Evolutionary conservation across 768 basidiomycete genomes (phyloP).

Genomic region (Tephrocybe sp.): DNA sequence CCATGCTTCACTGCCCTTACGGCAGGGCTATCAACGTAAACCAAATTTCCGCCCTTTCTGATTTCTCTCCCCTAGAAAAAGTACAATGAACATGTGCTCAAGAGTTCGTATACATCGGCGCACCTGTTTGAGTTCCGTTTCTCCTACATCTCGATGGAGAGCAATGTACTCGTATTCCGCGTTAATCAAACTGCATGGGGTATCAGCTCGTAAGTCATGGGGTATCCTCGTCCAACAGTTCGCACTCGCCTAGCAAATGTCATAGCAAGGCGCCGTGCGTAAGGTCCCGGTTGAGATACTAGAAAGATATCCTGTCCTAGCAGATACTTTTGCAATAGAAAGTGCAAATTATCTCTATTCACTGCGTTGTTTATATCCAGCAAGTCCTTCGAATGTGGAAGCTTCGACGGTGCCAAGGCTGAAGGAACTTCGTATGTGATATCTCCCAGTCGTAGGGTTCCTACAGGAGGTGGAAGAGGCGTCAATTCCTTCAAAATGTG

Average conservation of each 20-base stretch:
- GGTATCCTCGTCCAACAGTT: no score
- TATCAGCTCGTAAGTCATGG: no score
- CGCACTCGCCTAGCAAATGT: slow-evolving; percentile 55
- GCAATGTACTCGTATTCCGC: slow-evolving; percentile 68
- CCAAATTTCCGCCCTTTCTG: slow-evolving; percentile 53
- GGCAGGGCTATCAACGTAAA: slow-evolving; percentile 67
- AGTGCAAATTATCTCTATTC: slow-evolving; percentile 58
- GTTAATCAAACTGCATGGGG: slow-evolving; percentile 49
- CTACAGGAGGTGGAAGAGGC: slow-evolving; percentile 40
- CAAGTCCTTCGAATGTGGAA: slow-evolving; percentile 42
- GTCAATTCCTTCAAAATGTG: slow-evolving; percentile 44
- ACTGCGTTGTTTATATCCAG: slow-evolving; percentile 51
- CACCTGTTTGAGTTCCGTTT: slow-evolving; percentile 68
- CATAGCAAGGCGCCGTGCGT: slow-evolving; percentile 58
- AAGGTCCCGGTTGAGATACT: slow-evolving; percentile 65
- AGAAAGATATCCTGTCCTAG: slow-evolving; percentile 68
- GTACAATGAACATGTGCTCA: not conserved
- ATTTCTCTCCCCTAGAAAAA: slow-evolving; percentile 54
- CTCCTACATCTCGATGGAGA: slow-evolving; percentile 67
- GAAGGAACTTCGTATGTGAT: slow-evolving; percentile 55
- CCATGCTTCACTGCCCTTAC: slow-evolving; percentile 67
- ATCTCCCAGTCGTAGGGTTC: slow-evolving; percentile 54
- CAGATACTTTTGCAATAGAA: slow-evolving; percentile 65
- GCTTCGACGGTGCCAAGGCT: slow-evolving; percentile 43
- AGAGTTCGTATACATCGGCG: slow-evolving; percentile 1